A percentile compares a stretch with the other conserved stretches of the same genome.
phyloP scores from a whole-genome alignment of 225 moss, liverwort and hornwort species.

The Thuidium tamariscinum region DNA sequence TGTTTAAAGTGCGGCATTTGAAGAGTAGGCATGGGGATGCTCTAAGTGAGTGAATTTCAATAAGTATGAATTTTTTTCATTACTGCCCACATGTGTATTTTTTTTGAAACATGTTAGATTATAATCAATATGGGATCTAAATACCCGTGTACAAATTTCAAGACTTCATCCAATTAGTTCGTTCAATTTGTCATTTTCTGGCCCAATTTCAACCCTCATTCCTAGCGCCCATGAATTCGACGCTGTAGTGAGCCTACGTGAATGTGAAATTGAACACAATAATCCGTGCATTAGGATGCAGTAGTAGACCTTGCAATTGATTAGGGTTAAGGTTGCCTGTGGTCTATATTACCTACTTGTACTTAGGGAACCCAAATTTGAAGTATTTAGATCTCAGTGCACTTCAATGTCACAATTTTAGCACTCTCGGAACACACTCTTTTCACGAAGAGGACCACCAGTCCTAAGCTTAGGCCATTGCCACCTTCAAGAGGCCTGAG shows the following conservation, averaged over 20 bases:
- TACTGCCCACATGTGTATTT: too few species aligned
- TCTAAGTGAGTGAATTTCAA: too few species aligned
- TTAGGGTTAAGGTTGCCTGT: not conserved
- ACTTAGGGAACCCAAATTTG: not conserved
- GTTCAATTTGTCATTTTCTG: not conserved
- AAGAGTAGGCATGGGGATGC: too few species aligned
- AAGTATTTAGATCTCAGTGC: not conserved
- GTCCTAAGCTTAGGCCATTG: not conserved
- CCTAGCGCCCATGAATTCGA: not conserved
- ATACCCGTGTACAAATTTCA: not conserved
- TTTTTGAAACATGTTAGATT: too few species aligned
- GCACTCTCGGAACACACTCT: not conserved
- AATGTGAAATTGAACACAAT: not conserved
- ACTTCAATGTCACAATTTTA: not conserved
- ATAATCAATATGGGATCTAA: too few species aligned
- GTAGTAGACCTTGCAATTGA: not conserved
- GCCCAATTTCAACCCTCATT: not conserved
- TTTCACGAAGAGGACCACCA: not conserved
- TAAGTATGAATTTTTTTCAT: too few species aligned
- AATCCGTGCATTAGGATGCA: not conserved
- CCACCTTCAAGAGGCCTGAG: too few species aligned
- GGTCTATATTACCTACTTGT: not conserved
- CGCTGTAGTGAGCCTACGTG: not conserved
- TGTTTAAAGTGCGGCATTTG: too few species aligned
- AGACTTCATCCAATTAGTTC: not conserved